Conservation (phyloP, 495 filamentous ascomycete species). For the Aspergillus olivimuriae region DNA sequence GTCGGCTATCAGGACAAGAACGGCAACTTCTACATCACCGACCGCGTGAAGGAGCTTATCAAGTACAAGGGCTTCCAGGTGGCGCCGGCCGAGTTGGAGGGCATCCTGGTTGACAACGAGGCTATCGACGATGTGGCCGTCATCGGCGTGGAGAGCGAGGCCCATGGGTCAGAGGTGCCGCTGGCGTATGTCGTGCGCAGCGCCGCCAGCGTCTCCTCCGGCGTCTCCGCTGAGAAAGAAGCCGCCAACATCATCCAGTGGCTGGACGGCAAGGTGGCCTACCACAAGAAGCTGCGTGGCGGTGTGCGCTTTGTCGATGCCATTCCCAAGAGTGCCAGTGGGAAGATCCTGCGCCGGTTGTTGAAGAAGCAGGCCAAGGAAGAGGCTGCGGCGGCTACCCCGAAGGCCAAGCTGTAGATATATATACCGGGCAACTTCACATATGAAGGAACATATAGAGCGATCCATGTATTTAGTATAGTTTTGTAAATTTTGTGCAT, state of each 20-base stretch:
- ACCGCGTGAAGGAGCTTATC: conserved; percentile 86
- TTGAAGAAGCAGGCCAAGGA: conserved; percentile 51
- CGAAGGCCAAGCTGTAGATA: conserved; percentile 38
- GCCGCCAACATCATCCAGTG: conserved; percentile 57
- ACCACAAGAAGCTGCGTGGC: conserved; percentile 74
- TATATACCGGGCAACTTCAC: neutral
- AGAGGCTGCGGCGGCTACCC: conserved; percentile 22
- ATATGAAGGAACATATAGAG: conserved; percentile 1
- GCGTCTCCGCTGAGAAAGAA: conserved; percentile 43
- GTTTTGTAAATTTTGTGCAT: too few species aligned
- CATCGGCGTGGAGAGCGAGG: conserved; percentile 66
- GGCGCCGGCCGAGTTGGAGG: conserved; percentile 81
- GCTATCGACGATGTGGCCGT: conserved; percentile 82
- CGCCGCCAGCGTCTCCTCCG: conserved; percentile 46
- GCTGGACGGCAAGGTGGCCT: conserved; percentile 55
- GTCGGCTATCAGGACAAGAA: conserved; percentile 54
- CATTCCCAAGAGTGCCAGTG: conserved; percentile 78
- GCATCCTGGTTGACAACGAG: conserved; percentile 61
- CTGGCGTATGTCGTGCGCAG: conserved; percentile 69
- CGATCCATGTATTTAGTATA: neutral
- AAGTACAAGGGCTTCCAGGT: conserved; percentile 90
- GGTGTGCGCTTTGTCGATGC: conserved; percentile 76
- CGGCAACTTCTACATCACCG: conserved; percentile 67
- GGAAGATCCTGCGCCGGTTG: conserved; percentile 81
- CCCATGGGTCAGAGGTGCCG: conserved; percentile 73